A percentile compares a stretch with the other conserved stretches of the same genome.
Conservation (phyloP, 2,329 filamentous ascomycete genomes). For the Colletotrichum sp. region DNA sequence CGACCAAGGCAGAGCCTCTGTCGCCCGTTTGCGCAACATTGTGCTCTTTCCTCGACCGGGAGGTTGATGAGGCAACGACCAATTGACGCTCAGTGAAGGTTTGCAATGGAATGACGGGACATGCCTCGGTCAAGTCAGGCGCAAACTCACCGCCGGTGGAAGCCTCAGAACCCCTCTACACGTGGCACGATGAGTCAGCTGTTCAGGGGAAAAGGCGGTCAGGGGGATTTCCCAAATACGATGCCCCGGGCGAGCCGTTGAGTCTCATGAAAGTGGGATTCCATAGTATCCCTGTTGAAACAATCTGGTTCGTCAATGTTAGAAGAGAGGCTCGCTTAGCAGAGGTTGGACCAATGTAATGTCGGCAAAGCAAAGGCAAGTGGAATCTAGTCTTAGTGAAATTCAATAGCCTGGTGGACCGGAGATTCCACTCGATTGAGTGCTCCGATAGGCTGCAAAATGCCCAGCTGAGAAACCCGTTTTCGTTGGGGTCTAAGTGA, state of each 20-base stretch:
- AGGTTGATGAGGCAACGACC: neutral
- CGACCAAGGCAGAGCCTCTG: neutral
- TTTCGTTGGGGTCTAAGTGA: neutral
- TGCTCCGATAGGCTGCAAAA: neutral
- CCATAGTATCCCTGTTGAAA: neutral
- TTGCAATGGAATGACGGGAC: neutral
- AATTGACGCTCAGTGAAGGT: neutral
- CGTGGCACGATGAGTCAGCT: neutral
- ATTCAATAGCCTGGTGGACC: neutral
- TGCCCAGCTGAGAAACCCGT: neutral
- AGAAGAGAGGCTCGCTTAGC: neutral
- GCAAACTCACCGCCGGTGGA: neutral
- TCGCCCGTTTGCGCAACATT: neutral
- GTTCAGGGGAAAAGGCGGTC: neutral
- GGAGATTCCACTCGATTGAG: neutral
- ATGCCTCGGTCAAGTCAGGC: neutral
- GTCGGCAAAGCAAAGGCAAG: neutral
- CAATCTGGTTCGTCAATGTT: neutral
- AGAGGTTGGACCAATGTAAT: neutral
- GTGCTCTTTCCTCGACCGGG: neutral
- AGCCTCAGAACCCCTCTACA: neutral
- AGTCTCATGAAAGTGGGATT: neutral
- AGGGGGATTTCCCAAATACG: neutral
- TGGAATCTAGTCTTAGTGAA: neutral
- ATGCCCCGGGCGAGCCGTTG: neutral